Conservation (phyloP, 768 basidiomycete species). For the Tremella fuciformis region DNA sequence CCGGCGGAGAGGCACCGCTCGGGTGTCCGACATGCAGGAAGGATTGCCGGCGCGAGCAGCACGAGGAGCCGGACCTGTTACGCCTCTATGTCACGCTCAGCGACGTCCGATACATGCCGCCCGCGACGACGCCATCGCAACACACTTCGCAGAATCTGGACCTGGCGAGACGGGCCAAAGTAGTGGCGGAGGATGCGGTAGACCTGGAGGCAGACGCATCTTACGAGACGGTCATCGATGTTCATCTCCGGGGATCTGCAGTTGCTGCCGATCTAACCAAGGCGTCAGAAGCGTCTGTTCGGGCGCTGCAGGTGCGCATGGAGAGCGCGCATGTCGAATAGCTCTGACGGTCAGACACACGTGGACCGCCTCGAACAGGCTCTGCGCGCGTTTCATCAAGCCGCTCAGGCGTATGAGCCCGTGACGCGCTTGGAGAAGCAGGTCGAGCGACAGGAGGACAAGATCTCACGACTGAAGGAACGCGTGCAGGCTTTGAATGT, state of each 20-base stretch:
- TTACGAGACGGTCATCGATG: slow-evolving; percentile 7
- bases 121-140: background rate
- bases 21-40: slow-evolving; percentile 2
- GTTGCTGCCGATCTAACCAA: background rate
- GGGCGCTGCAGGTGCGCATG: background rate
- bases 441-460: background rate
- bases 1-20: slow-evolving; percentile 1
- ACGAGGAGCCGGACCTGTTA: background rate
- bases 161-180: slow-evolving; percentile 1
- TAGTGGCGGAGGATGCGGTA: slow-evolving; percentile 6
- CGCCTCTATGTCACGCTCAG: background rate
- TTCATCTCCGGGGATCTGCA: background rate
- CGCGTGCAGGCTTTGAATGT: background rate
- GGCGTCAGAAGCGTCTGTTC: slow-evolving; percentile 1
- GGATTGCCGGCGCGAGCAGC: background rate
- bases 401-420: background rate
- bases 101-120: background rate
- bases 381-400: background rate
- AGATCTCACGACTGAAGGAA: background rate
- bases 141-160: background rate
- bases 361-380: background rate
- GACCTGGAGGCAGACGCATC: slow-evolving; percentile 7
- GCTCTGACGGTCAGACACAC: slow-evolving; percentile 3
- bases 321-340: background rate
- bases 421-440: too few species aligned